Conservation (phyloP, 2,329 filamentous ascomycete species). For the Aulographum hederae region DNA sequence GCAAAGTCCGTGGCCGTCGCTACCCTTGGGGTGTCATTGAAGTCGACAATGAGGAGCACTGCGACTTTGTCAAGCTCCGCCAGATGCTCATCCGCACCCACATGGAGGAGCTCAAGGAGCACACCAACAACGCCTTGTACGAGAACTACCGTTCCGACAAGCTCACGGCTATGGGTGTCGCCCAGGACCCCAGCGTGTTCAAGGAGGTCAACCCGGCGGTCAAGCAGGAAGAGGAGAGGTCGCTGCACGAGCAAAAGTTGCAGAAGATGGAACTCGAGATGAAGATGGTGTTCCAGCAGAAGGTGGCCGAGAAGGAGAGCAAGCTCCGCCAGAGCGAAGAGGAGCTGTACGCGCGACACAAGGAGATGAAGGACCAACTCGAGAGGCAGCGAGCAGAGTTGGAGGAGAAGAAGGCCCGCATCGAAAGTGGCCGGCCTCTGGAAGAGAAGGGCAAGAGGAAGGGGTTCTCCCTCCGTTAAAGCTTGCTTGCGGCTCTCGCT, state of each 20-base stretch:
- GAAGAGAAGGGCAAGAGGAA: constrained; percentile 98
- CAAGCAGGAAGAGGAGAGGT: constrained; percentile 98
- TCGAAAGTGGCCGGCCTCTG: constrained; percentile 88
- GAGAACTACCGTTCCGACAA: constrained; percentile 99
- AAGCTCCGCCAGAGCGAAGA: constrained; percentile 99
- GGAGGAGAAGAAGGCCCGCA: constrained; percentile 92
- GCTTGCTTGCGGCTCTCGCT: too few species aligned
- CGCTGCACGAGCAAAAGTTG: constrained; percentile 97
- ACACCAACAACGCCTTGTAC: constrained; percentile 97
- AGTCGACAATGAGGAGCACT: constrained; percentile 99
- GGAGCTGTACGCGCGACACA: constrained; percentile 91
- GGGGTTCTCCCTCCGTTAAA: constrained; percentile 92
- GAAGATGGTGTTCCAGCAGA: constrained; percentile 99
- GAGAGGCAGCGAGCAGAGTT: constrained; percentile 87
- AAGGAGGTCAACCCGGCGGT: constrained; percentile 99
- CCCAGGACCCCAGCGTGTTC: constrained; percentile 97
- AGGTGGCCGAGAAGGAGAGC: constrained; percentile 98
- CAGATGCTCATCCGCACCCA: constrained; percentile 99
- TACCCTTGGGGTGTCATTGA: constrained; percentile 99
- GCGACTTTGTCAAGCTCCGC: constrained; percentile 97
- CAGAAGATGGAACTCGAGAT: constrained; percentile 99
- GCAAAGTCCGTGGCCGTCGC: constrained; percentile 85
- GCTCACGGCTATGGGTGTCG: constrained; percentile 94
- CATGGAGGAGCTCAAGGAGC: constrained; percentile 99
- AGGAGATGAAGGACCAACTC: constrained; percentile 99